Conservation (phyloP, 2,329 filamentous ascomycete species). For the Hymenoscyphus occultus region DNA sequence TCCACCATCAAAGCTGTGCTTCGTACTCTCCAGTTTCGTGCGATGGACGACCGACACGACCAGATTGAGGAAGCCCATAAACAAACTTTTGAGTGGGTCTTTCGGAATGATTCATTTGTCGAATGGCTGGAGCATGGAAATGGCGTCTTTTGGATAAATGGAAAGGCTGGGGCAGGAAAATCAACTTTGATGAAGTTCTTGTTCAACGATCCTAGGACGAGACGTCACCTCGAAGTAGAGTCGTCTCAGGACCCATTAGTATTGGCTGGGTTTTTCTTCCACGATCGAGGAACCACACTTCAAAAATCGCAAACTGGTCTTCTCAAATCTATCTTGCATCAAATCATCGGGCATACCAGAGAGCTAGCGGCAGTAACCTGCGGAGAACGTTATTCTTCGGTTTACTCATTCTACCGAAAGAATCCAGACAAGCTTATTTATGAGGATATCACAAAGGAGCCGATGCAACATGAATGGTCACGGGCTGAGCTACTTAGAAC, state of each 20-base stretch:
- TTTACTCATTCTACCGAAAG: not conserved
- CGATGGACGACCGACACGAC: constrained; percentile 7
- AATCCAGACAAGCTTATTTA: not conserved
- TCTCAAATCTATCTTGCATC: constrained; percentile 1
- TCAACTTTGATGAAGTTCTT: constrained; percentile 23
- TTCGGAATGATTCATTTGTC: constrained; percentile 7
- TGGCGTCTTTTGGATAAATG: constrained; percentile 21
- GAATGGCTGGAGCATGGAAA: constrained; percentile 13
- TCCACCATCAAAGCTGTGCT: not conserved
- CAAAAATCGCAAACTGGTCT: constrained; percentile 5
- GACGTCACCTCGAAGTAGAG: constrained; percentile 32
- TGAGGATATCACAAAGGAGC: not conserved
- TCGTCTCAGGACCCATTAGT: constrained; percentile 7
- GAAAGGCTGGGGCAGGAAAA: constrained; percentile 11
- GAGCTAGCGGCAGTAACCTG: not conserved
- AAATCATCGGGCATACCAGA: not conserved
- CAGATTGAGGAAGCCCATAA: constrained; percentile 9
- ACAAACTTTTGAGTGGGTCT: constrained; percentile 17
- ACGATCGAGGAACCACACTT: constrained; percentile 38
- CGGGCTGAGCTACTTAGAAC: not conserved
- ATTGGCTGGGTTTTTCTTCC: constrained; percentile 46
- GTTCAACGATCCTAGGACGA: not conserved
- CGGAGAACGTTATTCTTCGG: not conserved
- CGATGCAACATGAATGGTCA: constrained; percentile 1
- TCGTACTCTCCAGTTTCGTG: not conserved